Evolutionary conservation across 148 eudicot species (phyloP).

Genomic region (Dysphania ambrosioides): DNA sequence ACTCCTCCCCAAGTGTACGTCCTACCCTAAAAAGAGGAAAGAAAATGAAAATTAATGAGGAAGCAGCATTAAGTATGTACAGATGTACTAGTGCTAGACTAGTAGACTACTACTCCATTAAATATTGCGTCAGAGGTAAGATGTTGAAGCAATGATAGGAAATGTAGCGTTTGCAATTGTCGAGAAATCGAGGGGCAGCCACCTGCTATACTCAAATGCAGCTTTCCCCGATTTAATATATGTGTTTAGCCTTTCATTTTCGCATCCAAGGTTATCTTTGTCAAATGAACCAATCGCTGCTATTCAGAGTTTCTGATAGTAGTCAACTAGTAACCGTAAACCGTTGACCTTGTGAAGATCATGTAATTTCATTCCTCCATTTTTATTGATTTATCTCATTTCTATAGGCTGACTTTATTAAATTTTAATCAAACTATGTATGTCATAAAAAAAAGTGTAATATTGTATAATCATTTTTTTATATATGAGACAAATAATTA

Average conservation of each 20-base stretch:
- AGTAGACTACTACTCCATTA: too few species aligned
- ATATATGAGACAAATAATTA: too few species aligned
- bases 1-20: neutral
- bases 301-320: neutral
- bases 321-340: neutral
- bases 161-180: conserved; percentile 2
- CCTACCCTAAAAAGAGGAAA: neutral
- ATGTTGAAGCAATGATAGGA: neutral
- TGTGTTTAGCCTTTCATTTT: neutral
- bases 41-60: too few species aligned
- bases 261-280: neutral
- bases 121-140: neutral
- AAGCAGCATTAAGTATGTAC: neutral
- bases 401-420: too few species aligned
- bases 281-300: neutral
- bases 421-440: too few species aligned
- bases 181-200: too few species aligned
- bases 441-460: too few species aligned
- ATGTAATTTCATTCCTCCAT: too few species aligned
- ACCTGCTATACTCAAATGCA: neutral
- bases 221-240: neutral
- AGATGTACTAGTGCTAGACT: neutral
- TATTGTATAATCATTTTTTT: too few species aligned
- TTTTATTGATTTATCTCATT: too few species aligned
- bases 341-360: neutral